phyloP scores from a whole-genome alignment of 2,329 filamentous ascomycete genomes.

The Fusarium metavorans region DNA sequence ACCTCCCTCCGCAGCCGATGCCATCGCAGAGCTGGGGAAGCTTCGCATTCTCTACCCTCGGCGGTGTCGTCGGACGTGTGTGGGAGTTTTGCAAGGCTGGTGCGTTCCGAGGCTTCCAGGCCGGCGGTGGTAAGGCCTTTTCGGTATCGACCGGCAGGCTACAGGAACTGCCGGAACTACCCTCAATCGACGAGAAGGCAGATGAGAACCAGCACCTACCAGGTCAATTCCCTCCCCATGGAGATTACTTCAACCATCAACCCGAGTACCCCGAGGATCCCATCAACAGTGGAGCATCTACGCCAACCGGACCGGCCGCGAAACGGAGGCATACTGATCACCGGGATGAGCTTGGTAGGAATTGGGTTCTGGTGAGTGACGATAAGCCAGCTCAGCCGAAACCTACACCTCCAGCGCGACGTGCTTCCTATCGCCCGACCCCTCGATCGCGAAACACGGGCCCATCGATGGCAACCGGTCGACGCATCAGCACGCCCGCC shows the following conservation, averaged over 20 bases:
- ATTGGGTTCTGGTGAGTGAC: conserved; percentile 78
- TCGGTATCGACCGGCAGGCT: conserved; percentile 55
- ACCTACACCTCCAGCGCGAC: conserved; percentile 44
- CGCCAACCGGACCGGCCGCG: conserved; percentile 59
- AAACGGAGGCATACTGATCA: conserved; percentile 67
- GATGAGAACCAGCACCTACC: conserved; percentile 43
- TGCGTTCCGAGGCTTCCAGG: conserved; percentile 86
- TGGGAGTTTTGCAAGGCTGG: conserved; percentile 84
- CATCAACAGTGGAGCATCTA: conserved; percentile 51
- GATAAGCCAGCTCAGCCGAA: conserved; percentile 37
- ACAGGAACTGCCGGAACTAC: conserved; percentile 38
- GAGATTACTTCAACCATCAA: conserved; percentile 33
- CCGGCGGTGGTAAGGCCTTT: conserved; percentile 83
- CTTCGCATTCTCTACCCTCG: conserved; percentile 71
- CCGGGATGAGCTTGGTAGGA: conserved; percentile 70
- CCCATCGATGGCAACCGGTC: conserved; percentile 50
- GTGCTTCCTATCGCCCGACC: conserved; percentile 37
- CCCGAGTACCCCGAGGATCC: conserved; percentile 43
- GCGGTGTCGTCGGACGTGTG: conserved; percentile 79
- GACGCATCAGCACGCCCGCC: conserved; percentile 58
- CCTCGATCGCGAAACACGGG: conserved; percentile 50
- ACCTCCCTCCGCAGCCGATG: conserved; percentile 45
- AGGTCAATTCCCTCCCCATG: conserved; percentile 48
- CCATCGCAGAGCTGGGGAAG: conserved; percentile 64
- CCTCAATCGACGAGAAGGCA: conserved; percentile 24